Base-by-base conservation (phyloP, 1,284 basidiomycete species). In the Trametes sp. region DNA sequence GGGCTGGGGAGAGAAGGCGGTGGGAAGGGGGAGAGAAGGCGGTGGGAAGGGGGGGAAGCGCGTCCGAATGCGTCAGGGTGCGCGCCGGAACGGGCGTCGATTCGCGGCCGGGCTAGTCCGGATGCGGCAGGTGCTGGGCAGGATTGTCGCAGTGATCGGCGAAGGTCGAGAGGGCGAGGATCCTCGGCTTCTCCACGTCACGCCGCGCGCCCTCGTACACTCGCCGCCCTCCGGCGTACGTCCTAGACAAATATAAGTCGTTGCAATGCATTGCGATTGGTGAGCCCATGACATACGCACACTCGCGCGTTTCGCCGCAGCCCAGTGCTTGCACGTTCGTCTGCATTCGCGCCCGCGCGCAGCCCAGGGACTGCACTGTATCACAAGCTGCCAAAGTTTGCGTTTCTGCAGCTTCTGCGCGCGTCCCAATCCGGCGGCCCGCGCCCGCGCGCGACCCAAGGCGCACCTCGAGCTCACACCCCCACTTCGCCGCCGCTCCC, bases 121-220 rank as follows among this genome's bases (percentile, higher is more conserved):
- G 21, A 58, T 42, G 21, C 5, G 57, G 57, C 48, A 58, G 21
- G 38, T 23, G 56, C 26, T 29, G 38, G 57, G 41, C 57, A 59
- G 57, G 57, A 59, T 59, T 59, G 57, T 59, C 57, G 50, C 57
- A 53, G 31, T n/a, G 57, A 59, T 59, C 57, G 57, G 57, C 57
- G 57, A 41, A 7, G 35, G 29, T 45, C 45, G 31, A 28, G 23
- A 10, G 11, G 50, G 35, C 29, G 38, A 21, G 41, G 57, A 59
- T 59, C 57, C 57, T 53, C 57, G 57, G 26, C 57, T 52, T 53
- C 57, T 52, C n/a, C 49, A 51, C 57, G 57, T 58, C 57, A 52
- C 49, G 9, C n/a, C 41, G 52, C 38, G 21, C 38, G 24, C 13
- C 24, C 7, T n/a, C 36, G 45, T 46, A 26, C 45, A 26, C 2